Evolutionary conservation across 2,329 filamentous ascomycete genomes (phyloP), one percentile per base, ranked within the genome.

Genomic region (Cucurbitaria berberidis): DNA sequence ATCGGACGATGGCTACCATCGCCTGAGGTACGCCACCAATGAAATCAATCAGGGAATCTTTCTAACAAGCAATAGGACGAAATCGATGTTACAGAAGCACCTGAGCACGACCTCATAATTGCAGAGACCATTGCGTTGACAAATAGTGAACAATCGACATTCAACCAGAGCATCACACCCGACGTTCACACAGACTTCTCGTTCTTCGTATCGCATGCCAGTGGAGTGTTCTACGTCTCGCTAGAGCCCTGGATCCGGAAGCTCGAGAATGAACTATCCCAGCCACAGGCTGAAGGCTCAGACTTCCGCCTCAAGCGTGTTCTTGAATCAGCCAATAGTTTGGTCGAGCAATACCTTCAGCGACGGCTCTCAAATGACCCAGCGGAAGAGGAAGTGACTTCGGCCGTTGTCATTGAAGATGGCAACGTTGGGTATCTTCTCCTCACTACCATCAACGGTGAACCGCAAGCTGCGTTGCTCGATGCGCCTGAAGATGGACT

Each of bases 1-100:
- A 80, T 86, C 60, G 85, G 83, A 7, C 82, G 85, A 62, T 88
- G 86, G 86, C 78, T 88, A 7, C 85, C 85, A 18, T 68, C 73
- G 15, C 70, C 72, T 44, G 62, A 68, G 51, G 71, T 72, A 62
- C 41, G 64, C 9, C 26, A 16, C 18, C 15, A n/a, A 3, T 19
- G 3, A 5, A 3, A n/a, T 34, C 16, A 15, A 6, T 26, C 26
- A 15, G 7, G 38, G 18, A 30, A 10, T 11, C 24, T 22, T 16
- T 21, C 30, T 38, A 36, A 46, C 48, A 51, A 40, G 43, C 34
- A 15, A 32, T 72, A 66, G 59, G 58, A 67, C 24, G 62, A 67
- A n/a, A 55, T 56, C 19, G 56, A 62, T 10, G 26, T 53, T 3
- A 35, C 53, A 26, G 60, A 68, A 40, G 39, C 54, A 13, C 41